phyloP scores from a whole-genome alignment of 148 eudicot species.

The Spergularia marina region DNA sequence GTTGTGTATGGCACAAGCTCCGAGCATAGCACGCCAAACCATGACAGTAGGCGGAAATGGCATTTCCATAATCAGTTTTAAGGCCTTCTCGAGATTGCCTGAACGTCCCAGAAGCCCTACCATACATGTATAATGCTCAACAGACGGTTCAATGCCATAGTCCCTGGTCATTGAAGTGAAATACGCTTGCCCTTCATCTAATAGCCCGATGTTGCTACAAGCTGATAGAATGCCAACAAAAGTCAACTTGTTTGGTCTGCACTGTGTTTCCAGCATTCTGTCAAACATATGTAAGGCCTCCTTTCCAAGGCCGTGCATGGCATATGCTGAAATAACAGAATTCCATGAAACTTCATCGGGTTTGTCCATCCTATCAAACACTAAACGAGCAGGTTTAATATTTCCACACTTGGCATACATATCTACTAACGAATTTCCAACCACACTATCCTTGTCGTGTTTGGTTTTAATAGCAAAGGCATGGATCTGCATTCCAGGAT shows the following conservation, averaged over 20 bases:
- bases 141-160: slow-evolving; percentile 64
- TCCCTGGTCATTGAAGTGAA: slow-evolving; percentile 55
- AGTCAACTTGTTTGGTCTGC: slow-evolving; percentile 57
- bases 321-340: slow-evolving; percentile 70
- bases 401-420: slow-evolving; percentile 90
- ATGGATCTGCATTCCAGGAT: slow-evolving; percentile 74
- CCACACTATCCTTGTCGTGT: slow-evolving; percentile 49
- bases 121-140: slow-evolving; percentile 94
- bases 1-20: slow-evolving; percentile 73
- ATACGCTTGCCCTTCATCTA: slow-evolving; percentile 59
- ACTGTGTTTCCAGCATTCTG: slow-evolving; percentile 45
- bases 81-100: slow-evolving; percentile 70
- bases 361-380: slow-evolving; percentile 57
- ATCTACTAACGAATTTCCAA: slow-evolving; percentile 73
- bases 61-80: slow-evolving; percentile 65
- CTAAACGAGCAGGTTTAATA: slow-evolving; percentile 66
- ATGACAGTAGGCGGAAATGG: slow-evolving; percentile 75
- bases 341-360: slow-evolving; percentile 84
- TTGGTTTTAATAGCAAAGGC: slow-evolving; percentile 61
- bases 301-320: slow-evolving; percentile 76
- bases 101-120: slow-evolving; percentile 73
- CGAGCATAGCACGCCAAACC: slow-evolving; percentile 92
- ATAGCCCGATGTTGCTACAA: slow-evolving; percentile 73
- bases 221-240: slow-evolving; percentile 85
- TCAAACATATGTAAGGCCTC: slow-evolving; percentile 64